These are phyloP conservation scores for Paraphoma sp. DNA, from an alignment of 2,329 filamentous ascomycete species.

Conservation along the genomic window DNA sequence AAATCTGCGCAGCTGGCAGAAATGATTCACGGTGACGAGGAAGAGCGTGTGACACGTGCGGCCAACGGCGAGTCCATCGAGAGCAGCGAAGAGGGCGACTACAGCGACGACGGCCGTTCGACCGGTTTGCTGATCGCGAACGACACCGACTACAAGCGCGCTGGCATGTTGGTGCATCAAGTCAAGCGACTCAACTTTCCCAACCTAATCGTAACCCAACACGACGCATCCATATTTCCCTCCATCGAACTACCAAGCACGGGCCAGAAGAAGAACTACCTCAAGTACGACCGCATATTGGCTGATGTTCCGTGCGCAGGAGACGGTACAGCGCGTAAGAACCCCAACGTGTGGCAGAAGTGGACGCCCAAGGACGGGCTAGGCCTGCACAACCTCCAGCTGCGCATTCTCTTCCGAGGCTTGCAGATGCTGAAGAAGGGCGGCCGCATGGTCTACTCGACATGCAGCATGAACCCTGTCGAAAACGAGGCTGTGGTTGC, in stretches of 20 bases:
- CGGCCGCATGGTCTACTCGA: conserved; percentile 94
- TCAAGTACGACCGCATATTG: conserved; percentile 96
- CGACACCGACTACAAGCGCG: conserved; percentile 94
- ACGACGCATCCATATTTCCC: conserved; percentile 95
- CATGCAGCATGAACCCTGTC: conserved; percentile 97
- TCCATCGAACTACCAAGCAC: conserved; percentile 81
- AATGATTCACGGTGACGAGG: conserved; percentile 91
- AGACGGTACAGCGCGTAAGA: conserved; percentile 93
- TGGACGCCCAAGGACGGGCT: conserved; percentile 89
- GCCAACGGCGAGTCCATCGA: conserved; percentile 69
- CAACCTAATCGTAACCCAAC: conserved; percentile 95
- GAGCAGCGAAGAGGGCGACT: conserved; percentile 60
- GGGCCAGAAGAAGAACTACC: conserved; percentile 69
- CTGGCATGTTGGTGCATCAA: conserved; percentile 97
- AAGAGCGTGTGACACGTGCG: conserved; percentile 79
- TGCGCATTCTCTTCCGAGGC: conserved; percentile 87
- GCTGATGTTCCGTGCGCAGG: conserved; percentile 97
- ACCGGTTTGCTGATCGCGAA: conserved; percentile 95
- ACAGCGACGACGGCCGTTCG: conserved; percentile 79
- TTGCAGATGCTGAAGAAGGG: conserved; percentile 96
- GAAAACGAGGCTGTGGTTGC: conserved; percentile 95
- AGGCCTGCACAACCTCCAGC: conserved; percentile 85
- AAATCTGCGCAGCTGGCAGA: conserved; percentile 96
- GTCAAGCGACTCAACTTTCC: conserved; percentile 96
- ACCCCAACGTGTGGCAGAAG: conserved; percentile 91